A percentile compares a stretch with the other conserved stretches of the same genome.
Conservation (phyloP, 2,329 filamentous ascomycete species). For the Ustilaginoidea virens region DNA sequence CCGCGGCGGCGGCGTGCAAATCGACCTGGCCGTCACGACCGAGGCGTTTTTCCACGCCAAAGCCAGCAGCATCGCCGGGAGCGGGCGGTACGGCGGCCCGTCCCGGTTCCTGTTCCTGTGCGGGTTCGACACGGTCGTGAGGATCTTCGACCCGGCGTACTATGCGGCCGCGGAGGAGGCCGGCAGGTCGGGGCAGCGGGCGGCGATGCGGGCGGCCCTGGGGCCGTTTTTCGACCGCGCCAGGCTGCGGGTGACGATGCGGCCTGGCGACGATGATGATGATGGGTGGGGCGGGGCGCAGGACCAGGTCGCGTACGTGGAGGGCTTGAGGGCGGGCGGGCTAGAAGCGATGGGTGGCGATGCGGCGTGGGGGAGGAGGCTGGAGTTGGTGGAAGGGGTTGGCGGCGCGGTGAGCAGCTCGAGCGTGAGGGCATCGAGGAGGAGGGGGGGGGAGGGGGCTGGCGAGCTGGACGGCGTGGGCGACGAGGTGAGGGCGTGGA, state of each 20-base stretch:
- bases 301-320: conserved; percentile 34
- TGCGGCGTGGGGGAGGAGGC: conserved; percentile 39
- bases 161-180: no score
- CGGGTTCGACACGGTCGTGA: conserved; percentile 62
- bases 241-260: conserved; percentile 45
- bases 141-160: conserved; percentile 60
- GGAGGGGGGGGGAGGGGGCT: conserved; percentile 29
- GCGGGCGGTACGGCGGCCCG: conserved; percentile 22
- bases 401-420: conserved; percentile 40
- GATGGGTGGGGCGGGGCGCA: conserved; percentile 39
- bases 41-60: conserved; percentile 64
- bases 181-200: no score
- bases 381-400: conserved; percentile 41
- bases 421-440: conserved; percentile 40
- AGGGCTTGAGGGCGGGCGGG: conserved; percentile 27
- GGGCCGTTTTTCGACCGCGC: conserved; percentile 48
- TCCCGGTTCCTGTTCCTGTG: conserved; percentile 48
- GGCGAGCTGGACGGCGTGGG: conserved; percentile 36
- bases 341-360: conserved; percentile 38
- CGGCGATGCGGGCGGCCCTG: conserved; percentile 35
- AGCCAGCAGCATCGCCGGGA: conserved; percentile 37
- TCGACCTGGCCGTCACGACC: conserved; percentile 57
- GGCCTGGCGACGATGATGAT: no score
- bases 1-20: conserved; percentile 11
- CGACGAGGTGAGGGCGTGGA: conserved; percentile 38